Base-by-base conservation (phyloP, 2,329 filamentous ascomycete genomes). In the Botryotinia calthae region DNA sequence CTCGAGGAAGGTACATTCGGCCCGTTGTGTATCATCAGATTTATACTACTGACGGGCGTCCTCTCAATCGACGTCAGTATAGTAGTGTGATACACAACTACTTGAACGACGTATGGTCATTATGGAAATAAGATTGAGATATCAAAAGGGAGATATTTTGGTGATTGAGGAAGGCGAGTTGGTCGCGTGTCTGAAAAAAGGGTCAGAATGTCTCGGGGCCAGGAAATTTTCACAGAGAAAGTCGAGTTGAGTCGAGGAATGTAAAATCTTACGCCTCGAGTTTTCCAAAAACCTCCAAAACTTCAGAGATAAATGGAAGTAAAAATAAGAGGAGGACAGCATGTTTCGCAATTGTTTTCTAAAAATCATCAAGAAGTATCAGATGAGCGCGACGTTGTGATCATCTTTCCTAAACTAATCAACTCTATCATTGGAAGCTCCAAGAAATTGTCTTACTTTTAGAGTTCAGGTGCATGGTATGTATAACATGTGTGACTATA, bases 1-100 rank as follows among this genome's bases (percentile, higher is more conserved):
- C 51, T 56, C n/a, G 51, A 68, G 65, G 65, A 68, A 67, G 65
- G 48, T 68, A 56, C 65, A 56, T 56, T 68, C 65, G 65, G 65
- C 10, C 65, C 65, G 65, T 42, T 56, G 48, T 56, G 48, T 37
- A 67, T 68, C 48, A 68, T 68, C 48, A 56, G 65, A 42, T 67
- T 42, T 37, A 54, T 56, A 54, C 64, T 56, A 67, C 46, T 54
- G 64, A 40, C 28, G 65, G 54, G n/a, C 34, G 20, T 22, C 48
- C 20, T 31, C 10, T 20, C 14, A 54, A 54, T 31, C 51, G 64
- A 54, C 22, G 25, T 25, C 44, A 51, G 16, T n/a, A 46, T 51
- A 46, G 31, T 37, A 40, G 51, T 40, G 46, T 54, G 64, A 40
- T 51, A 40, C 44, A 51, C 25, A n/a, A 42, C 25, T 42, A 40